Evolutionary conservation across 2,329 filamentous ascomycete species (phyloP), one percentile per base, ranked within the genome.

Genomic region (Aspergillus brasiliensis): DNA sequence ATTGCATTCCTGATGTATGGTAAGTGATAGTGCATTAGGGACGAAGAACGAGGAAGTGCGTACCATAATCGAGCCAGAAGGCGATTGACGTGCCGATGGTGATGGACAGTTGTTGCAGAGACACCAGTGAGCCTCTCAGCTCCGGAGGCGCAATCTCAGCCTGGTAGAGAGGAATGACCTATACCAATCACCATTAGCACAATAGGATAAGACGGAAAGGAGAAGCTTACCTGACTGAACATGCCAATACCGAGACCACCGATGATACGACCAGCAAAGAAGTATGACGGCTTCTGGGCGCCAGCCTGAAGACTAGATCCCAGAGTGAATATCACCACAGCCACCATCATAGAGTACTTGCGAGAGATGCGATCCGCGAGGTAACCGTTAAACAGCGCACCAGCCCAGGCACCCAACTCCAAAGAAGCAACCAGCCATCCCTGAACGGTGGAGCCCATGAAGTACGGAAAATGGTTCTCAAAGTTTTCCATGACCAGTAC

Each of bases 51-150:
- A 13, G 31, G 31, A 5, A 34, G 3, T 5, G 5, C 15, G 15
- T 59, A 46, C 59, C 59, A 56, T 61, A 61, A 6, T 58, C 56
- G 8, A 59, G 28, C 56, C 56, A 61, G 40, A 61, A 61, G 1
- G 59, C 37, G 23, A 59, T 49, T 8, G 52, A 86, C 4, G 64
- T 71, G 10, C 83, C 84, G 28, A 84, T 77, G 4, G 82, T 84
- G 58, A 86, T 88, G 5, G 85, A 84, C 15, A 90, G 80, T 63
- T 88, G 87, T 61, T 90, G 87, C 8, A 89, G 79, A 5, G 84
- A 85, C 13, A 90, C 86, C 2, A 90, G 79, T 15, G 86, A 83
- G 38, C 88, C 88, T 58, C 88, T 80, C n/a, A 89, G 81, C 70
- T 90, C 87, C 1, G 88, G 87, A 8, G 86, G 82, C 1, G 84